Evolutionary conservation across 441 rosid genomes (phyloP).

Genomic region (Isatis lusitanica): DNA sequence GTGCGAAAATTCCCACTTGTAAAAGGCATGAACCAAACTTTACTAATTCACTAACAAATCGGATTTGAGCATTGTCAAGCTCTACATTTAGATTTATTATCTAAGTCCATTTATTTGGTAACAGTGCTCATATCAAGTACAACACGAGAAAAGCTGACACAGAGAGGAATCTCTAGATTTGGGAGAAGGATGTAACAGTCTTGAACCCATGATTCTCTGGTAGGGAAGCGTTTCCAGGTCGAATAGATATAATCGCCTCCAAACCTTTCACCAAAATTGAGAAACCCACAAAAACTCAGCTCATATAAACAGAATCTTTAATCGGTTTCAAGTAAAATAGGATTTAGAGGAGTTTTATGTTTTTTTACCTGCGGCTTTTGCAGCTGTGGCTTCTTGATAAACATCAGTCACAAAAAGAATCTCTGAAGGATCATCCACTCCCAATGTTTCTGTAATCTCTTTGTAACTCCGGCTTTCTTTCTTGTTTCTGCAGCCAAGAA

Average conservation of each 20-base stretch:
- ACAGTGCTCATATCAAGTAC: conserved; percentile 14
- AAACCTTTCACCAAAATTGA: conserved; percentile 46
- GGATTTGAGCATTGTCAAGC: neutral
- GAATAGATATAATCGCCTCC: conserved; percentile 66
- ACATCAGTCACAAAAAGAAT: conserved; percentile 81
- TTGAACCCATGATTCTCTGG: conserved; percentile 78
- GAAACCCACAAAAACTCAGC: conserved; percentile 23
- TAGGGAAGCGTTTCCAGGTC: conserved; percentile 81
- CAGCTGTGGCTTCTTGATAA: conserved; percentile 87
- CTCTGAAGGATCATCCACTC: conserved; percentile 81
- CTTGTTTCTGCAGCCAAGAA: conserved; percentile 62
- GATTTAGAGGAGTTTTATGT: conserved; percentile 1
- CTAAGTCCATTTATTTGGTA: conserved; percentile 11
- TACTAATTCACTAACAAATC: neutral
- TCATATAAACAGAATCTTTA: neutral
- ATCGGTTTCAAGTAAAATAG: neutral
- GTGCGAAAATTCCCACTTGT: neutral
- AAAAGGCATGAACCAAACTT: neutral
- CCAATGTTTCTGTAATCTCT: conserved; percentile 71
- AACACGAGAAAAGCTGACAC: neutral
- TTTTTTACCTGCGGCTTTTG: conserved; percentile 73
- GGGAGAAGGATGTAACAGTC: conserved; percentile 67
- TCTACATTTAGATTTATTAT: conserved; percentile 3
- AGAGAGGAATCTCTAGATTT: conserved; percentile 45
- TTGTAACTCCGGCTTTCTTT: conserved; percentile 70